Base-by-base conservation (phyloP, 169 alveolate species). In the Plasmodium adleri region DNA sequence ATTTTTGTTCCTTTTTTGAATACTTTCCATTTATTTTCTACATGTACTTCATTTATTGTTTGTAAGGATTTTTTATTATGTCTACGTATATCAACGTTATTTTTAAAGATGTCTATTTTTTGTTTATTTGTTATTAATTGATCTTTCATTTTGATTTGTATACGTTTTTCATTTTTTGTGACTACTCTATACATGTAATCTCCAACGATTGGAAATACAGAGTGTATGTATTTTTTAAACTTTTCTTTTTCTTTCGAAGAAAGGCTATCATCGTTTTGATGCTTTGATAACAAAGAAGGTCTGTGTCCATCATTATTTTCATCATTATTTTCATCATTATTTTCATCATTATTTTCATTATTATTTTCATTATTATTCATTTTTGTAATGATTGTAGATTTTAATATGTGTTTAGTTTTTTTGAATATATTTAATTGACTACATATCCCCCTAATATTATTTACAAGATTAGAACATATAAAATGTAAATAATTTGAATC, bases 401-500 rank as follows among this genome's bases (percentile, higher is more conserved):
- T 70, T 5, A 5, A 15, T 28, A 83, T 32, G 47, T 45, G 54
- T 15, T 63, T 47, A 24, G 52, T 83, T 72, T 67, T 80, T 71
- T 28, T 66, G 45, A 68, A 83, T 20, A 32, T 3, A 26, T 39
- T 68, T 15, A 83, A 17, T 26, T 83, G 62, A 32, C 59, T 83
- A 39, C 91, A 83, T 68, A 83, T 83, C 3, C 91, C 91, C 13
- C 91, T 58, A 52, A 63, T 63, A 58, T 83, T 83, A 50, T 83
- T 83, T 52, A 83, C 39, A 47, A 83, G 56, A 68, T 83, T 83
- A 3, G 91, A 83, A 67, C 91, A 83, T 6, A 83, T 83, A 39
- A 83, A 83, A 83, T 67, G 83, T 20, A 83, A 68, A 83, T 83
- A 83, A 68, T 83, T 83, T 15, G 91, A 83, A 58, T 83, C 91